Evolutionary conservation across 106 monocot species (phyloP).

Genomic region (Phalaenopsis aphrodite): DNA sequence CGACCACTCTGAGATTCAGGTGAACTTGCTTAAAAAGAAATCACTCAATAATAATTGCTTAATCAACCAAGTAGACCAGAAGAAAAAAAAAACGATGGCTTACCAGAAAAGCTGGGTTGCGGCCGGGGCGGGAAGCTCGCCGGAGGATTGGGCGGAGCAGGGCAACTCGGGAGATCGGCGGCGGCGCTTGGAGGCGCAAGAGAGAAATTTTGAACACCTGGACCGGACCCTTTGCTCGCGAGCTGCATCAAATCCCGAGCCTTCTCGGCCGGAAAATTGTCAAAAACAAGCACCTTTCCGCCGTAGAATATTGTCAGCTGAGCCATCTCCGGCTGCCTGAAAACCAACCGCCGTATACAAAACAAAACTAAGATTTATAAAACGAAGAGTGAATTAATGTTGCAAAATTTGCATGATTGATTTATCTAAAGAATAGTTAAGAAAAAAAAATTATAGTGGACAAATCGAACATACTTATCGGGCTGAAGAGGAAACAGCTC

Average conservation of each 20-base stretch:
- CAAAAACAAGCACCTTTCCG: conserved; percentile 21
- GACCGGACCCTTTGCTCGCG: background rate
- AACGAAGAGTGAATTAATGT: background rate
- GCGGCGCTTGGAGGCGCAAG: background rate
- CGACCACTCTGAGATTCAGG: no score
- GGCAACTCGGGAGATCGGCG: background rate
- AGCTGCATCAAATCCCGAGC: conserved; percentile 19
- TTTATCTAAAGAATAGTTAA: background rate
- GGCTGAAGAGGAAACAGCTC: conserved; percentile 39
- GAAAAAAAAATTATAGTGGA: background rate
- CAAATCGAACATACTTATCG: background rate
- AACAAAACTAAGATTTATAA: background rate
- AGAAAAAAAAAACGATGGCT: conserved; percentile 1
- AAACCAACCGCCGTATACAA: background rate
- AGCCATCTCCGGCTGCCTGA: conserved; percentile 8
- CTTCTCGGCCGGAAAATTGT: conserved; percentile 20
- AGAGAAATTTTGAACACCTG: background rate
- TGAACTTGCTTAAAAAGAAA: no score
- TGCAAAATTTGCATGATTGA: background rate
- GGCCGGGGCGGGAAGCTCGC: background rate
- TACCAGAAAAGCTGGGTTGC: conserved; percentile 6
- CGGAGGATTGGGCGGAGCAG: background rate
- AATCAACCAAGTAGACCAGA: background rate
- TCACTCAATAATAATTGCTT: no score
- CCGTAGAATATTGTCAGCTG: conserved; percentile 19